Evolutionary conservation across 2,329 filamentous ascomycete genomes (phyloP).

Genomic region (Apiospora pterosperma): DNA sequence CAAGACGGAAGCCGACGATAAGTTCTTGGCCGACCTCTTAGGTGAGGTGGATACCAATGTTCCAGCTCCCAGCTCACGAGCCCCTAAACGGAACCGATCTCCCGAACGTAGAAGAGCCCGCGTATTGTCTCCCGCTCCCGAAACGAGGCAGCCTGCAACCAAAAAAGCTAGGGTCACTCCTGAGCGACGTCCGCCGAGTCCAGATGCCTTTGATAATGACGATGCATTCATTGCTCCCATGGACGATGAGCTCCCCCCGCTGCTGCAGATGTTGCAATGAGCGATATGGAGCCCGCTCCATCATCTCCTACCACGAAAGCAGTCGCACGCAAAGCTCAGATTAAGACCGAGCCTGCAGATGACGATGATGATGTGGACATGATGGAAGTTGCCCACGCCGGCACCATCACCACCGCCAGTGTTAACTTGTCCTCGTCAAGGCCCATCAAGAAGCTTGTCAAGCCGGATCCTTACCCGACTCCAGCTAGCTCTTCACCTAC

Average conservation of each 20-base stretch:
- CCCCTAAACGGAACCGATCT: constrained; percentile 64
- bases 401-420: constrained; percentile 63
- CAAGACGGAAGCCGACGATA: constrained; percentile 82
- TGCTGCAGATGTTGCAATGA: constrained; percentile 64
- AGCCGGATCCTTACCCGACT: constrained; percentile 63
- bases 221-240: constrained; percentile 52
- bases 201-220: constrained; percentile 51
- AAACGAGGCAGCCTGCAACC: constrained; percentile 45
- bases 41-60: constrained; percentile 83
- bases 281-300: constrained; percentile 65
- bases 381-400: constrained; percentile 83
- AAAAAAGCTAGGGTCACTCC: constrained; percentile 54
- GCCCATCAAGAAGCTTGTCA: constrained; percentile 71
- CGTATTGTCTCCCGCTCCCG: constrained; percentile 70
- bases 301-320: constrained; percentile 85
- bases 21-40: constrained; percentile 80
- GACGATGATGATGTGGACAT: constrained; percentile 78
- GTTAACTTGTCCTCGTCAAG: constrained; percentile 84
- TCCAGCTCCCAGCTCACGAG: constrained; percentile 49
- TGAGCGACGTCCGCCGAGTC: constrained; percentile 45
- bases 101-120: constrained; percentile 76
- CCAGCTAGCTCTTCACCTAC: constrained; percentile 75
- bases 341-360: constrained; percentile 46
- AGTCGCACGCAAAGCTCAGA: constrained; percentile 64
- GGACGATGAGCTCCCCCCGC: constrained; percentile 56